Conservation (phyloP, 1,284 basidiomycete species). For the Fomitopsis pinicola region DNA sequence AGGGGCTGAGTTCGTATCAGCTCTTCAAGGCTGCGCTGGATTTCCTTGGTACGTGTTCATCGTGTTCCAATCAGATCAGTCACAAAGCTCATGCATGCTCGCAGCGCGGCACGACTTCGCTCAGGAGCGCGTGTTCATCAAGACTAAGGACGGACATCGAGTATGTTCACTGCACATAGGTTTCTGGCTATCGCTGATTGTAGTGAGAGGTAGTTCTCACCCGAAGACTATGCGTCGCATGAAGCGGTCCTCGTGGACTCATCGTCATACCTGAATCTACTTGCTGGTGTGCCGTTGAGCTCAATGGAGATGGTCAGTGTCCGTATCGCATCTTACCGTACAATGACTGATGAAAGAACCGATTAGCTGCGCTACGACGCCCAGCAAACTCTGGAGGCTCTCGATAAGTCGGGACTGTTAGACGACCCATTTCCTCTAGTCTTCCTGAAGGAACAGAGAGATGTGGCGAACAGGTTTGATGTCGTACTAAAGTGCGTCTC, state of each 20-base stretch:
- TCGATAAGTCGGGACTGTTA: constrained; percentile 43
- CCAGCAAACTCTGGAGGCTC: constrained; percentile 58
- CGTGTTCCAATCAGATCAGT: neutral
- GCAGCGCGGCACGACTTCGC: constrained; percentile 71
- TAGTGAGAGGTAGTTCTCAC: constrained; percentile 40
- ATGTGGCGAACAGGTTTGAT: constrained; percentile 61
- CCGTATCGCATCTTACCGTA: neutral
- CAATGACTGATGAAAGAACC: neutral
- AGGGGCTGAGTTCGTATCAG: constrained; percentile 83
- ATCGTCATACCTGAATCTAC: constrained; percentile 74
- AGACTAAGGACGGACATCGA: constrained; percentile 42
- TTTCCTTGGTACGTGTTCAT: constrained; percentile 57
- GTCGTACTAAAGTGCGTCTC: constrained; percentile 50
- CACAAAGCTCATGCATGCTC: neutral
- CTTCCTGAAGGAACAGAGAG: constrained; percentile 70
- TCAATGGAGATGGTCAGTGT: constrained; percentile 62
- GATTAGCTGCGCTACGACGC: constrained; percentile 76
- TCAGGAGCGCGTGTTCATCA: constrained; percentile 63
- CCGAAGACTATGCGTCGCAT: constrained; percentile 50
- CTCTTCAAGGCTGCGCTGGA: constrained; percentile 80
- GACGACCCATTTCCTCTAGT: constrained; percentile 71
- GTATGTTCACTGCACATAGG: constrained; percentile 28
- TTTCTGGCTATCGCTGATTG: neutral
- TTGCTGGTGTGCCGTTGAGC: constrained; percentile 71
- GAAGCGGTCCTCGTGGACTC: constrained; percentile 76